phyloP scores from a whole-genome alignment of 108 stramenopile species.

The Mediolabrus comicus region DNA sequence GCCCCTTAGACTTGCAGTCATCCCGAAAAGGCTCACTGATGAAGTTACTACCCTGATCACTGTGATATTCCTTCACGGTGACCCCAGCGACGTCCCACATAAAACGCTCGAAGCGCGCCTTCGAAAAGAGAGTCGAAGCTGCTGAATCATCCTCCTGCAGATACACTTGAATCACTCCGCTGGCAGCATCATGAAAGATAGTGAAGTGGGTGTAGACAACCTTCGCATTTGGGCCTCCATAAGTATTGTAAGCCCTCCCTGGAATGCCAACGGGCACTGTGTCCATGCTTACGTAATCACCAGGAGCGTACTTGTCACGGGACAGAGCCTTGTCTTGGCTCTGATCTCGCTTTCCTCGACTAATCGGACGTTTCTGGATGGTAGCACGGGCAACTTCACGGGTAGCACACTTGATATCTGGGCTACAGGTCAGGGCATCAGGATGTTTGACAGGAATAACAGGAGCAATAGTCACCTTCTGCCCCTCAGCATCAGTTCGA shows the following conservation, averaged over 20 bases:
- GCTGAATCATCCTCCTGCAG: neutral
- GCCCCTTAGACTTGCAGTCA: neutral
- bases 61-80: conserved; percentile 1
- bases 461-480: neutral
- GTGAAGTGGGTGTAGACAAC: neutral
- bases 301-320: neutral
- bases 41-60: conserved; percentile 23
- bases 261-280: neutral
- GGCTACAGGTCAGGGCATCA: neutral
- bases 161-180: neutral
- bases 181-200: neutral
- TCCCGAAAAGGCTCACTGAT: conserved; percentile 1
- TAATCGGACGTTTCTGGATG: neutral
- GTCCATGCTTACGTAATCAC: neutral
- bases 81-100: conserved; percentile 12
- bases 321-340: neutral
- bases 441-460: neutral
- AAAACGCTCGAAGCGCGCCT: conserved; percentile 17
- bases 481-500: neutral
- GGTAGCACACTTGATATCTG: neutral
- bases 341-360: neutral
- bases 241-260: neutral
- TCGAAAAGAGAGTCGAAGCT: conserved; percentile 21
- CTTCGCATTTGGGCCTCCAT: neutral
- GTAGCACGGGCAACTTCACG: neutral